Evolutionary conservation across 352 stramenopile genomes (phyloP).

Genomic region (Phytophthora multivora): DNA sequence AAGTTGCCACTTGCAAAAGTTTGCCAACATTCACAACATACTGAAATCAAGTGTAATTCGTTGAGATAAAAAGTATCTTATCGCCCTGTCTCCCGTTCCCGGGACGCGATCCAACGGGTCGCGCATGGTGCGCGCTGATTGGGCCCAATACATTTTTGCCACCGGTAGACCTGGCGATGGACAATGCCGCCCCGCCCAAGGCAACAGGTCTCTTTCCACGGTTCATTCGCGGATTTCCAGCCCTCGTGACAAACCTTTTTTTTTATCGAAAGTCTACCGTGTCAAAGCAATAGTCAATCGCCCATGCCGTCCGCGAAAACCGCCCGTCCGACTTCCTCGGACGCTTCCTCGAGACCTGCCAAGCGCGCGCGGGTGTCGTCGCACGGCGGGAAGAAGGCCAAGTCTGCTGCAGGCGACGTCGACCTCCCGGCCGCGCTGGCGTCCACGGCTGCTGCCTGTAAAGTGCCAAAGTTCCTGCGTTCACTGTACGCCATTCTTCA

Average conservation of each 20-base stretch:
- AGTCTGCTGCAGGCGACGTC: neutral
- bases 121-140: slow-evolving; percentile 17
- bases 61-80: slow-evolving; percentile 33
- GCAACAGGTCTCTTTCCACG: slow-evolving; percentile 16
- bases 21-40: slow-evolving; percentile 4
- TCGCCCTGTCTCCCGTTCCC: slow-evolving; percentile 28
- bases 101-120: slow-evolving; percentile 34
- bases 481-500: slow-evolving; percentile 83
- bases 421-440: slow-evolving; percentile 7
- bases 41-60: neutral
- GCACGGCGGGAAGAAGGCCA: slow-evolving; percentile 3
- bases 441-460: slow-evolving; percentile 34
- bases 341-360: slow-evolving; percentile 7
- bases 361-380: slow-evolving; percentile 24
- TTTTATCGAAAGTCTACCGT: slow-evolving; percentile 14
- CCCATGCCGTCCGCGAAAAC: slow-evolving; percentile 30
- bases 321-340: slow-evolving; percentile 18
- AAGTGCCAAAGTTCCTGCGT: slow-evolving; percentile 84
- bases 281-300: slow-evolving; percentile 4
- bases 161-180: slow-evolving; percentile 2
- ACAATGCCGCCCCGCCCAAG: slow-evolving; percentile 15
- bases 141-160: slow-evolving; percentile 18
- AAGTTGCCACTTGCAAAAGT: slow-evolving; percentile 6
- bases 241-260: slow-evolving; percentile 9
- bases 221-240: slow-evolving; percentile 42